Evolutionary conservation across 805 yeast species (phyloP), one percentile per base, ranked within the genome.

Genomic region (Cyberlindnera veronae): DNA sequence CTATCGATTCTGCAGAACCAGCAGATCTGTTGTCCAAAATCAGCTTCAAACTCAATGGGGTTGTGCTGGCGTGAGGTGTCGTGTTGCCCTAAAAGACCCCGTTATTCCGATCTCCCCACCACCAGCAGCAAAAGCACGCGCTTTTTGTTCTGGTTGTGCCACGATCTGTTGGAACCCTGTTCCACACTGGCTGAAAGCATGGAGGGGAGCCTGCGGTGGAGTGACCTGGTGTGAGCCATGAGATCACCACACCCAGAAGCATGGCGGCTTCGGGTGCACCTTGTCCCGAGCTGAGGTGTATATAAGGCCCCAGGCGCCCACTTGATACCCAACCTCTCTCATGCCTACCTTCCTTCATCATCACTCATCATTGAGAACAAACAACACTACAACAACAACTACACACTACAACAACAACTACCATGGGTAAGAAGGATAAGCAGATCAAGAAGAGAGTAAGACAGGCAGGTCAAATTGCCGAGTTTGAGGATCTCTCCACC

Each of bases 401-500:
- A 38, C 32, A 33, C 32, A 20, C 16, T 19, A 39, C 28, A 15
- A 29, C 46, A 26, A 35, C 45, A 15, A 23, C 28, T 14, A 34
- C 32, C 34, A 47, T 47, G 51, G 48, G 40, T 5, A 47, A 47
- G 39, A 47, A 41, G 29, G 46, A 44, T 39, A 56, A 56, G 40
- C 51, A 47, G 39, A 22, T 32, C 36, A 50, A 52, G 32, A 53
- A 50, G 48, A 50, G 39, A 24, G 32, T 41, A 20, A 49, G 51
- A 39, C 43, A 40, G 15, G 14, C 24, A 2, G 58, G 57, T 32
- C 44, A 51, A 29, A 19, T 51, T 14, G 54, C 61, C 29, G 66
- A 66, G 24, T 84, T 84, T 61, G 90, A 84, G 34, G 81, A 76
- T 38, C 62, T 84, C 45, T 68, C 67, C 15, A 69, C 76, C 14